Evolutionary conservation across 768 basidiomycete species (phyloP).

Genomic region (Sporobolomyces phaffii): DNA sequence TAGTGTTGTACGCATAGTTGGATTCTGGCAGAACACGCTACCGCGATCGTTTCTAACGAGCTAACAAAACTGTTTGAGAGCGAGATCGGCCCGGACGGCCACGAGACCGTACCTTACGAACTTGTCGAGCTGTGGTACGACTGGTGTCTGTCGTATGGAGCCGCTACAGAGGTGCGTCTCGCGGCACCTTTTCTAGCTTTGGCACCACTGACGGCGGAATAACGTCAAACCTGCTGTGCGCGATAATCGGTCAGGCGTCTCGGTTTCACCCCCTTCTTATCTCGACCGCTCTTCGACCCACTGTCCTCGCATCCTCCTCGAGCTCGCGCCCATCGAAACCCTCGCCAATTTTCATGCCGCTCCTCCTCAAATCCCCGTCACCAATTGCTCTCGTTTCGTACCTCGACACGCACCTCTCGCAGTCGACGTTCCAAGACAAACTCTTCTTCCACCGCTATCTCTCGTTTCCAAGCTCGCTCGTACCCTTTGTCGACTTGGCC

Average conservation of each 20-base stretch:
- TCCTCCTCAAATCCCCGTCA: neutral
- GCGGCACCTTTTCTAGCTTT: neutral
- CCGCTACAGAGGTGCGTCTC: neutral
- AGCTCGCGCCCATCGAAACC: neutral
- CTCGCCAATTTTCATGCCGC: neutral
- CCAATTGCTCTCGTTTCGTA: neutral
- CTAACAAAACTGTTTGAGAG: no score
- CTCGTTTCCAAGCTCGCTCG: neutral
- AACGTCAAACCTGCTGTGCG: no score
- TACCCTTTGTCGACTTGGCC: neutral
- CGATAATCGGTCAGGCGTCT: no score
- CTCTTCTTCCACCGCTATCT: neutral
- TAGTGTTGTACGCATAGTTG: no score
- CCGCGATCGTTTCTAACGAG: neutral
- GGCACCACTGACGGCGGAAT: no score
- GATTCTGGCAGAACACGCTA: constrained; percentile 8
- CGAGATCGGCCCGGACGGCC: neutral
- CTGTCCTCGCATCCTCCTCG: neutral
- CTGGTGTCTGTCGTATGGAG: neutral
- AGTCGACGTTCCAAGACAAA: neutral
- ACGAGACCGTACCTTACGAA: neutral
- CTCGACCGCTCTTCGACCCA: neutral
- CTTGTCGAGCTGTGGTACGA: neutral
- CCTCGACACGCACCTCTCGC: neutral
- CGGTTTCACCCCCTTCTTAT: neutral